phyloP scores from a whole-genome alignment of 805 yeast genomes.

The Barnettozyma salicaria region DNA sequence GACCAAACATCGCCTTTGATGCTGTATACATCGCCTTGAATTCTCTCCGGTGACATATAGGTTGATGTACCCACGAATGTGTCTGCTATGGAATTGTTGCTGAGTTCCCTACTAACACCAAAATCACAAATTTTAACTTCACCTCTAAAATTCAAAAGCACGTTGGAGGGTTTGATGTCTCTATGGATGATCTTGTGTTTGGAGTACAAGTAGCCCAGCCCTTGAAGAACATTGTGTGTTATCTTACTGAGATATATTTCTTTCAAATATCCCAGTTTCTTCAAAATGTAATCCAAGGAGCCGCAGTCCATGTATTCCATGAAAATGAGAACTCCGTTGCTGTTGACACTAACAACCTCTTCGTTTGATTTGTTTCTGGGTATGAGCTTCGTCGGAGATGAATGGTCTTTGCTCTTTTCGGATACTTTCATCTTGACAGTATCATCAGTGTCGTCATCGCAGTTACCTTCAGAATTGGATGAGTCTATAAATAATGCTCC shows the following conservation, averaged over 20 bases:
- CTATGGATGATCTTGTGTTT: constrained; percentile 88
- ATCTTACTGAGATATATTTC: constrained; percentile 67
- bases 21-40: constrained; percentile 89
- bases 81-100: constrained; percentile 84
- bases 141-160: constrained; percentile 79
- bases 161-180: constrained; percentile 94
- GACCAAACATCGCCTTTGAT: constrained; percentile 99
- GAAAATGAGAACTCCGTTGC: constrained; percentile 75
- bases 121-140: constrained; percentile 91
- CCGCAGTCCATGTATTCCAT: constrained; percentile 98
- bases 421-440: constrained; percentile 2
- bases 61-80: constrained; percentile 98
- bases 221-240: constrained; percentile 70
- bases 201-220: constrained; percentile 75
- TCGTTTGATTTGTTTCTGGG: constrained; percentile 9
- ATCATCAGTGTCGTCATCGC: constrained; percentile 4
- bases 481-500: constrained; percentile 74
- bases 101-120: constrained; percentile 90
- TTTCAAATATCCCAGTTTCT: constrained; percentile 56
- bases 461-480: constrained; percentile 3
- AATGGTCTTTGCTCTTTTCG: not conserved
- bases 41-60: constrained; percentile 96
- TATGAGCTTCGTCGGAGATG: constrained; percentile 2
- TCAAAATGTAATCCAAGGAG: constrained; percentile 74
- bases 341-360: constrained; percentile 22